Conservation (phyloP, 2,329 filamentous ascomycete genomes). For the Ophiostoma ips region DNA sequence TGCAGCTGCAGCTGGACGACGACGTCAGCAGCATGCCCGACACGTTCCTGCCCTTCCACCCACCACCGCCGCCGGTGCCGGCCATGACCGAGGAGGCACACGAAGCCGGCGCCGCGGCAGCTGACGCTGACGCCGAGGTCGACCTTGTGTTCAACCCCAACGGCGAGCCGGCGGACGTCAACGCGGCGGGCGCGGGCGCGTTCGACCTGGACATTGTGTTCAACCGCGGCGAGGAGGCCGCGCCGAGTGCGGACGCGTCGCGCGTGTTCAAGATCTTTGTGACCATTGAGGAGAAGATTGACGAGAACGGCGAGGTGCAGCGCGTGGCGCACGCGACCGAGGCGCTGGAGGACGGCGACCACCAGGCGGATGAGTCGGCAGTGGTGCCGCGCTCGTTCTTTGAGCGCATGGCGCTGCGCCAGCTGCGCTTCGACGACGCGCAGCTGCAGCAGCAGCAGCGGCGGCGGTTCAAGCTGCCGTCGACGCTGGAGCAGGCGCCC, state of each 20-base stretch:
- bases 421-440: conserved; percentile 44
- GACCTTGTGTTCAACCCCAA: neutral
- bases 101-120: conserved; percentile 8
- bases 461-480: conserved; percentile 1
- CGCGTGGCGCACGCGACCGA: conserved; percentile 47
- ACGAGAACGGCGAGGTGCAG: conserved; percentile 43
- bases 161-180: conserved; percentile 25
- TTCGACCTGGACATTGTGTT: conserved; percentile 14
- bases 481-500: conserved; percentile 2
- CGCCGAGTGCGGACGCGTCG: conserved; percentile 16
- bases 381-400: conserved; percentile 41
- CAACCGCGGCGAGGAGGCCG: conserved; percentile 24
- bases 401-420: conserved; percentile 53
- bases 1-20: conserved; percentile 7
- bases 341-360: conserved; percentile 20
- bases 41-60: conserved; percentile 65
- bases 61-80: conserved; percentile 66
- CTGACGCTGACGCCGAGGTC: neutral
- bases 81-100: conserved; percentile 21
- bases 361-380: neutral
- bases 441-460: conserved; percentile 22
- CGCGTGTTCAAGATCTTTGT: conserved; percentile 50
- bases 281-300: conserved; percentile 52
- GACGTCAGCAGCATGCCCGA: conserved; percentile 50
- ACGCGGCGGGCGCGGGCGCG: conserved; percentile 31